Evolutionary conservation across 257 asterid species (phyloP).

Genomic region (Solanum bulbocastanum): DNA sequence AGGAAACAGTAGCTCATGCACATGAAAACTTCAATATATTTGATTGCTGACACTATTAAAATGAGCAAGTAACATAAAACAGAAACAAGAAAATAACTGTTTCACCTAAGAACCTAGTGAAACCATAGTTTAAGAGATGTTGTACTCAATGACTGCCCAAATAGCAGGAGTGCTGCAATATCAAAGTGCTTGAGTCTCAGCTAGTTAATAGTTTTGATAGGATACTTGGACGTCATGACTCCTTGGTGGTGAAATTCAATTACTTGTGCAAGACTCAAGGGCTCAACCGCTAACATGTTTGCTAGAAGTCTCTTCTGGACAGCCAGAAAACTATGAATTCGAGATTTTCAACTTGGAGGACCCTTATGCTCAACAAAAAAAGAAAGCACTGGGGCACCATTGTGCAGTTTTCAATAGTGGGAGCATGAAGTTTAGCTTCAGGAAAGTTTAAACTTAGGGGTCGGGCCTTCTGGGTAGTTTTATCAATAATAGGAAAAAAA

Average conservation of each 20-base stretch:
- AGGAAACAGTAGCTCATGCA: background rate
- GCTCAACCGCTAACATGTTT: background rate
- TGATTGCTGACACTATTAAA: background rate
- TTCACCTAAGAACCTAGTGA: background rate
- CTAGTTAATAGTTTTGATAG: background rate
- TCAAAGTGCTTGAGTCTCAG: background rate
- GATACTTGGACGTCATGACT: background rate
- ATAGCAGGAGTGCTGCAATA: background rate
- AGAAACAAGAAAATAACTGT: background rate
- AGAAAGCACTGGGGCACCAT: background rate
- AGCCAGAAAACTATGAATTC: background rate
- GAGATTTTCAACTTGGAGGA: background rate
- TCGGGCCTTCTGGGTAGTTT: background rate
- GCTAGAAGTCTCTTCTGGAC: background rate
- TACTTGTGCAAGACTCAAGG: background rate
- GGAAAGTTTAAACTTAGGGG: background rate
- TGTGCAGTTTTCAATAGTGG: background rate
- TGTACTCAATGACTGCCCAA: background rate
- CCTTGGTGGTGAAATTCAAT: background rate
- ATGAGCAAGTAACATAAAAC: background rate
- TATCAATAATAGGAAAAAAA: background rate
- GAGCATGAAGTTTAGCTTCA: background rate
- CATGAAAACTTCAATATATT: background rate
- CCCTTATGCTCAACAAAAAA: background rate
- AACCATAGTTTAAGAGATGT: background rate